Base-by-base conservation (phyloP, 495 filamentous ascomycete species). In the Aspergillus sclerotiicarbonarius region DNA sequence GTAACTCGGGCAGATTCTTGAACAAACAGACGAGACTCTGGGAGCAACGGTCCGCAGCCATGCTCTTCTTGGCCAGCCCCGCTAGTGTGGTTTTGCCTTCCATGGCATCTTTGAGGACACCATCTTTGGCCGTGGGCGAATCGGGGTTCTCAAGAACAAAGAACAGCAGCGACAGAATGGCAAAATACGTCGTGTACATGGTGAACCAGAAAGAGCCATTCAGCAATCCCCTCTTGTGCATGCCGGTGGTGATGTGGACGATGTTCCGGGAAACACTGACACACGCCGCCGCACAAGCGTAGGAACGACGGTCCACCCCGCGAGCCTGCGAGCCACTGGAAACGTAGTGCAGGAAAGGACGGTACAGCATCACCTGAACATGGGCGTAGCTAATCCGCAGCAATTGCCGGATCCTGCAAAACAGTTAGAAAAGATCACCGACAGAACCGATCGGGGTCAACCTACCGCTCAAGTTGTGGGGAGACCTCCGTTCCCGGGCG, bases 171-270 rank as follows among this genome's bases (percentile, higher is more conserved):
- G 92, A 91, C 9, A 98, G 78, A 44, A 97, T 91, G 20, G 92
- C 88, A 69, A 96, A 98, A 74, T 96, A 98, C 13, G 91, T 90
- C 3, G 94, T 96, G 62, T 97, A 98, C 75, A 96, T 91, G 48
- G 88, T 89, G 63, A 96, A 97, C 94, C 94, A 98, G 73, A 92
- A 96, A 0, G 92, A 90, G 0, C 94, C 94, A 63, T 90, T 89
- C 20, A 98, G 81, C 10, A 95, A 78, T 0, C 86, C 87, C 61
- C 86, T 81, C 65, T 86, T 88, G 59, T 92, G 90, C 85, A 98
- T 97, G 61, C 94, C 89, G 29, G 84, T 84, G 3, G 89, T 90
- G 57, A 96, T 94, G 69, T 96, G 93, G 33, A 98, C 84, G 55
- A 98, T 94, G 65, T 96, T 98, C 25, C 94, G 85, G 18, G 92